Evolutionary conservation across 2,329 filamentous ascomycete species (phyloP).

Genomic region (Clarireedia homoeocarpa): DNA sequence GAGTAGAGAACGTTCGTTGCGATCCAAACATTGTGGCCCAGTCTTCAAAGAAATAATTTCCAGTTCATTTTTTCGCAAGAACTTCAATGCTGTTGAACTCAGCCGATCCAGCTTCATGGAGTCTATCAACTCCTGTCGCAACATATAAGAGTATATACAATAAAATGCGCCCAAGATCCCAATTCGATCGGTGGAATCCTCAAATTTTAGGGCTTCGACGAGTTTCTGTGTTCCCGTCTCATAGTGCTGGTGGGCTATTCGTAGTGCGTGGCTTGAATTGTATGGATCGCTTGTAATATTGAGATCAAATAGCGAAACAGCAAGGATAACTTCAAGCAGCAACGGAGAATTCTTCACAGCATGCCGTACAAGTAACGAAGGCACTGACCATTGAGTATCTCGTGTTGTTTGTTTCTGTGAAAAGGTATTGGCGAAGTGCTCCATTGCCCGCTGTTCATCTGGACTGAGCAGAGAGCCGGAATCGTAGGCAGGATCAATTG

Average conservation of each 20-base stretch:
- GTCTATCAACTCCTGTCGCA: background rate
- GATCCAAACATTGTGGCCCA: background rate
- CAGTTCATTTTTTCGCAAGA: conserved; percentile 2
- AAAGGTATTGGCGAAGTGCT: conserved; percentile 7
- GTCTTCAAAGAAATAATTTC: background rate
- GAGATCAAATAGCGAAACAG: conserved; percentile 6
- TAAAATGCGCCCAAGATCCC: conserved; percentile 8
- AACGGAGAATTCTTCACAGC: conserved; percentile 27
- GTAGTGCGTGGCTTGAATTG: background rate
- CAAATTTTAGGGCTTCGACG: conserved; percentile 3
- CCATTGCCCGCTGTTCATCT: conserved; percentile 7
- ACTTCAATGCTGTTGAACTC: conserved; percentile 3
- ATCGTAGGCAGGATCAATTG: background rate
- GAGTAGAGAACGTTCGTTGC: conserved; percentile 5
- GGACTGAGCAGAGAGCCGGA: background rate
- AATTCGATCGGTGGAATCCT: background rate
- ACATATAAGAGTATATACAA: conserved; percentile 11
- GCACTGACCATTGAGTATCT: conserved; percentile 9
- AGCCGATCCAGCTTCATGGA: conserved; percentile 8
- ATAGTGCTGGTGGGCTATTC: conserved; percentile 8
- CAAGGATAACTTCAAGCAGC: conserved; percentile 3
- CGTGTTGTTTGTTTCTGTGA: conserved; percentile 11
- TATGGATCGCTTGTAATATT: background rate
- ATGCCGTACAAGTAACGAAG: conserved; percentile 34
- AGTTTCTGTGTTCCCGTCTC: conserved; percentile 9